Evolutionary conservation across 352 stramenopile genomes (phyloP), one percentile per base, ranked within the genome.

Genomic region (Globisporangium nagaii): DNA sequence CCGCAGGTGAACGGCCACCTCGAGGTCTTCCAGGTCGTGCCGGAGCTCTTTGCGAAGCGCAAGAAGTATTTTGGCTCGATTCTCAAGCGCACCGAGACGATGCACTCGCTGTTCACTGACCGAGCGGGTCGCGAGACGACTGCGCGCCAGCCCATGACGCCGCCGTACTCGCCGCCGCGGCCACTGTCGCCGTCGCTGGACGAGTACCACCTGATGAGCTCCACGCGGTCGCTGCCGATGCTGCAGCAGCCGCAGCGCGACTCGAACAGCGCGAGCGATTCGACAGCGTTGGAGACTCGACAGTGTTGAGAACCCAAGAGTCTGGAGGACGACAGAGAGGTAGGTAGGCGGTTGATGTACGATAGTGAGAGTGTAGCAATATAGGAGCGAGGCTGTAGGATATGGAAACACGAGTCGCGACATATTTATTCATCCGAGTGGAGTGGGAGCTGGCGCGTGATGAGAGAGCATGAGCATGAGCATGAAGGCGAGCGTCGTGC

Each of bases 21-120:
- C 2, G 65, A 84, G 28, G 36, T 84, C 12, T 79, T 67, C 48
- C 73, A 84, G 53, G 22, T 84, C 20, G 42, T 71, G 11, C 70
- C 70, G 3, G 57, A 67, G 28, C 37, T 55, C 9, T 54, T 62
- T 17, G 39, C 22, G 20, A 62, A 51, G 55, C 45, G 55, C 20
- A 62, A 51, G 55, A 55, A 56, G 47, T 55, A 44, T 25, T 62
- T 62, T 62, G 46, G 35, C 27, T 48, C 55, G 47, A 53, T 60
- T 25, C n/a, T 60, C 24, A 53, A 53, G 43, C 53, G 53, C 32
- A 45, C 43, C 17, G 42, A 60, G 43, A 60, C 53, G 9, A 43
- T 60, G 25, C 41, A 41, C 43, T 60, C 53, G 35, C 36, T 60
- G 15, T 45, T 49, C 34, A 39, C 53, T 15, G 42, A 48, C 19